phyloP scores from a whole-genome alignment of 202 grass and related monocot genomes.

The Setaria viridis region DNA sequence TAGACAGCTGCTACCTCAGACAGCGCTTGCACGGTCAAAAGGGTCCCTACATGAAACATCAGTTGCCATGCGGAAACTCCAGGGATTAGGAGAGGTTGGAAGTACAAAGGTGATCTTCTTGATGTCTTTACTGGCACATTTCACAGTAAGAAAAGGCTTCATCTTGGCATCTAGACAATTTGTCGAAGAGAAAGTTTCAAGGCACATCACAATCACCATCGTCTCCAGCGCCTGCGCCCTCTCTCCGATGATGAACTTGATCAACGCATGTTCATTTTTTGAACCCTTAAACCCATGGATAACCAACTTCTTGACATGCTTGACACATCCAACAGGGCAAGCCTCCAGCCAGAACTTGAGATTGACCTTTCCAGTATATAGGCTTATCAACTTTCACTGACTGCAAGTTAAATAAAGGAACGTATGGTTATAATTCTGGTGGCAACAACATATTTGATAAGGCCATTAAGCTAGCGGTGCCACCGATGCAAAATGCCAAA shows the following conservation, averaged over 20 bases:
- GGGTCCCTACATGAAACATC: constrained; percentile 6
- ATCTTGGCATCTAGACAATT: neutral
- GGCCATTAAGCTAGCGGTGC: neutral
- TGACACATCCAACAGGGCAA: neutral
- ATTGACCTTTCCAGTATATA: neutral
- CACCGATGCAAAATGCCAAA: neutral
- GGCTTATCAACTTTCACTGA: neutral
- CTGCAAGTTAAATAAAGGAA: neutral
- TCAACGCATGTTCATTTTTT: neutral
- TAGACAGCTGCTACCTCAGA: neutral
- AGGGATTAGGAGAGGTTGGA: neutral
- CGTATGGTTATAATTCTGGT: neutral
- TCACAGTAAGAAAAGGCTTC: neutral
- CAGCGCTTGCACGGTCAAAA: neutral
- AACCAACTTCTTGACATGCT: constrained; percentile 5
- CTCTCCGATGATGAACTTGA: neutral
- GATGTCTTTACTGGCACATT: neutral
- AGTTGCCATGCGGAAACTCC: neutral
- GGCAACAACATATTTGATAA: neutral
- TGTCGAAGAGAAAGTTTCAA: neutral
- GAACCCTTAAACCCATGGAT: neutral
- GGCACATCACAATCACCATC: neutral
- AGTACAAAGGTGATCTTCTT: neutral
- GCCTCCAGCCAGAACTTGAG: neutral
- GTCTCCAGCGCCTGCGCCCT: neutral